phyloP scores from a whole-genome alignment of 1,139 yeast genomes.

The Pichia sp. region DNA sequence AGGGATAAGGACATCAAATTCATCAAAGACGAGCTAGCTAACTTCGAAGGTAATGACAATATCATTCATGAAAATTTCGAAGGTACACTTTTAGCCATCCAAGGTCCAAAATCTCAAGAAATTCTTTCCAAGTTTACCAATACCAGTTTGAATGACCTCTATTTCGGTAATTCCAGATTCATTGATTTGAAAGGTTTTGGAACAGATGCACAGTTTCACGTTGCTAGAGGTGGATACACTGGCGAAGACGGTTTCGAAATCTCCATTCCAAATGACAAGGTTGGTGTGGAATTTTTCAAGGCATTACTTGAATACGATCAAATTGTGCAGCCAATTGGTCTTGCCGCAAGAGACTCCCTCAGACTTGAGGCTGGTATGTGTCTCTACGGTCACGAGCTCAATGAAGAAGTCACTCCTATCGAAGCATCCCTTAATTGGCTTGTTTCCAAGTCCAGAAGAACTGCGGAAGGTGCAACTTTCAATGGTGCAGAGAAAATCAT shows the following conservation, averaged over 20 bases:
- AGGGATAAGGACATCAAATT: constrained; percentile 71
- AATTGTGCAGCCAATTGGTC: constrained; percentile 78
- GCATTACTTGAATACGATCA: constrained; percentile 45
- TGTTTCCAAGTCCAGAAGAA: constrained; percentile 73
- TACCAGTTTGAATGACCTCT: constrained; percentile 50
- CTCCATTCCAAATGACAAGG: constrained; percentile 57
- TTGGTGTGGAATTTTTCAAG: constrained; percentile 57
- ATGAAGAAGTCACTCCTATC: constrained; percentile 76
- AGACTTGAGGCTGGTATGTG: constrained; percentile 99
- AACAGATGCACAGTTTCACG: constrained; percentile 42
- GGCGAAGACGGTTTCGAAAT: constrained; percentile 98
- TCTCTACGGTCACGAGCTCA: constrained; percentile 86
- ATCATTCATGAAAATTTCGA: constrained; percentile 60
- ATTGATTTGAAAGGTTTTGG: constrained; percentile 41
- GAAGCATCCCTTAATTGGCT: constrained; percentile 90
- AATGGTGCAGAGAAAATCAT: constrained; percentile 72
- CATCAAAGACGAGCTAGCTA: constrained; percentile 43
- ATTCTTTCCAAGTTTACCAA: constrained; percentile 60
- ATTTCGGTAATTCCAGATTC: constrained; percentile 67
- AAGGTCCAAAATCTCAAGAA: constrained; percentile 77
- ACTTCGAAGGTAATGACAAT: constrained; percentile 32
- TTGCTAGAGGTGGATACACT: constrained; percentile 94
- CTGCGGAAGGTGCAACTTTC: constrained; percentile 39
- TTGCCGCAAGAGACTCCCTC: constrained; percentile 94
- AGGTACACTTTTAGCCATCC: constrained; percentile 80